Evolutionary conservation across 2,329 filamentous ascomycete species (phyloP).

Genomic region (Raffaelea ambrosiae): DNA sequence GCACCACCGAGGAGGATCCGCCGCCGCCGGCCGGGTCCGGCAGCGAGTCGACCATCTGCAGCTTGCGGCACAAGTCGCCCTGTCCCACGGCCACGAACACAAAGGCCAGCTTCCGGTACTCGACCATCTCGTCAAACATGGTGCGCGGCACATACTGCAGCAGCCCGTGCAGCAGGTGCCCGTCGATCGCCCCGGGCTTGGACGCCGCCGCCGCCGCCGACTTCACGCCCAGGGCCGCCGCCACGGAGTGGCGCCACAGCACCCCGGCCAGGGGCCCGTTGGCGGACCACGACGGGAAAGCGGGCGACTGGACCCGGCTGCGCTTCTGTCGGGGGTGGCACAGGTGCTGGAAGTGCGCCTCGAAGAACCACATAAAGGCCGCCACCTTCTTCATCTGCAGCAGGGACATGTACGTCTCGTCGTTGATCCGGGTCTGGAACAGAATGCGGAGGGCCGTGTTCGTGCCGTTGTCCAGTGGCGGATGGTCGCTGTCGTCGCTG

Average conservation of each 20-base stretch:
- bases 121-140: background rate
- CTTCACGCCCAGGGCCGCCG: background rate
- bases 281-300: background rate
- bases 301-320: background rate
- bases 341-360: background rate
- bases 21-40: no score
- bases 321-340: background rate
- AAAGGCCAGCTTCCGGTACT: conserved; percentile 1
- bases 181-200: background rate
- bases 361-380: conserved; percentile 3
- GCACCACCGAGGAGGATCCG: no score
- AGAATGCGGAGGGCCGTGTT: conserved; percentile 3
- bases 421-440: background rate
- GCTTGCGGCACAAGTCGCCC: background rate
- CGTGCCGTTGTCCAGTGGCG: background rate
- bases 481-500: background rate
- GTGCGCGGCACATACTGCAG: conserved; percentile 2
- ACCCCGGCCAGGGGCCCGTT: background rate
- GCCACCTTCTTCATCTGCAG: conserved; percentile 1
- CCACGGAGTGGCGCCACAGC: background rate
- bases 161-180: background rate
- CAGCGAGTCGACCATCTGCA: background rate
- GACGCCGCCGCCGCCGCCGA: no score
- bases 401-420: background rate
- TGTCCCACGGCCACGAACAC: background rate